These are phyloP conservation scores for Dryadomyces quercivorus DNA, from an alignment of 2,329 filamentous ascomycete species.

Conservation along the genomic window DNA sequence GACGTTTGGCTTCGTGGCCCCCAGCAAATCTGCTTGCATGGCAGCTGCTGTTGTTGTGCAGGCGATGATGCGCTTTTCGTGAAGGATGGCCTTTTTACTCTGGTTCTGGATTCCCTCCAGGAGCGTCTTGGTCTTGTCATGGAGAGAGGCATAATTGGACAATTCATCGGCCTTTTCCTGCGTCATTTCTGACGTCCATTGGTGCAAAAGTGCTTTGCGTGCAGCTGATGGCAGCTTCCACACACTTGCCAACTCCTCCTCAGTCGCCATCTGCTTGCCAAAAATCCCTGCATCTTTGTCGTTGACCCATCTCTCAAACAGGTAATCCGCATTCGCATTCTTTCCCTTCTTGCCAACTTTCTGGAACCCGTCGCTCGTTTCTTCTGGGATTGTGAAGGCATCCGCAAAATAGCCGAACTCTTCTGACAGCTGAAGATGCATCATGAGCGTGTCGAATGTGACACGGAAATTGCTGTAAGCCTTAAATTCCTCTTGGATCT, in stretches of 20 bases:
- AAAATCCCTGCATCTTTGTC: slow-evolving; percentile 36
- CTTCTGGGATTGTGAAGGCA: slow-evolving; percentile 39
- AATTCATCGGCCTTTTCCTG: slow-evolving; percentile 15
- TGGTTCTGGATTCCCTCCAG: slow-evolving; percentile 32
- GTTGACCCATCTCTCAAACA: slow-evolving; percentile 39
- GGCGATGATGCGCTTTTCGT: slow-evolving; percentile 45
- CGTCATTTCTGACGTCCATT: background rate
- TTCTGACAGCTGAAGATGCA: slow-evolving; percentile 38
- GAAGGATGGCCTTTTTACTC: slow-evolving; percentile 17
- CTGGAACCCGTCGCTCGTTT: background rate
- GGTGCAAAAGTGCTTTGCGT: background rate
- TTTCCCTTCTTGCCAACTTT: slow-evolving; percentile 27
- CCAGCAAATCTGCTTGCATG: slow-evolving; percentile 43
- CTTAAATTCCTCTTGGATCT: background rate
- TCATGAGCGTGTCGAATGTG: slow-evolving; percentile 6
- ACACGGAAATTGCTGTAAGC: slow-evolving; percentile 6
- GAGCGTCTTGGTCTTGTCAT: slow-evolving; percentile 27
- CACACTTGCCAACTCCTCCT: background rate
- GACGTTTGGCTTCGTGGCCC: slow-evolving; percentile 41
- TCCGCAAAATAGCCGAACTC: slow-evolving; percentile 38
- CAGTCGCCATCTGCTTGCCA: slow-evolving; percentile 32
- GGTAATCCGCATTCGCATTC: slow-evolving; percentile 30
- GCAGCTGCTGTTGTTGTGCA: slow-evolving; percentile 63
- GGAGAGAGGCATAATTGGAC: slow-evolving; percentile 22
- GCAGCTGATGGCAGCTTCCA: background rate